Conservation (phyloP, 2,329 filamentous ascomycete species). For the Plectosphaerella cucumerina region DNA sequence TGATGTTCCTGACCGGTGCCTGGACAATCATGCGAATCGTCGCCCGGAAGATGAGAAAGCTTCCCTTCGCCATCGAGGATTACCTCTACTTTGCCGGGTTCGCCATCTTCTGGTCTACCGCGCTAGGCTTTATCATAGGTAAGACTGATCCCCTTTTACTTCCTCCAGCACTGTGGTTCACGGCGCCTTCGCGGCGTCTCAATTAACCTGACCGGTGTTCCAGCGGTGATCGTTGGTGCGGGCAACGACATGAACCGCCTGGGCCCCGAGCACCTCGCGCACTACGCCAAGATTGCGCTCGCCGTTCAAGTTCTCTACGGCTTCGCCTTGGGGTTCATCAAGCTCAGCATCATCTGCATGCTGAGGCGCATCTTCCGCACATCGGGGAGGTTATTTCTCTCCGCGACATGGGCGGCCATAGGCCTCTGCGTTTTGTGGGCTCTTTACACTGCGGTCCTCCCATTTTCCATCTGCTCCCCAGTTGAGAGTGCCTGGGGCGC, state of each 20-base stretch:
- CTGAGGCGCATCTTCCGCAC: constrained; percentile 4
- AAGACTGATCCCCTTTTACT: not conserved
- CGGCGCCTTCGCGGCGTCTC: not conserved
- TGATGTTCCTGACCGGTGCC: not conserved
- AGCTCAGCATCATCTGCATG: constrained; percentile 3
- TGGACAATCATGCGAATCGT: constrained; percentile 2
- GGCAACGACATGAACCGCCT: constrained; percentile 2
- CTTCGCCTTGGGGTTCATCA: not conserved
- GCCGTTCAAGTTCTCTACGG: constrained; percentile 3
- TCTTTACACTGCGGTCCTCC: not conserved
- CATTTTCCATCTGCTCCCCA: constrained; percentile 28
- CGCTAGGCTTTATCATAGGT: constrained; percentile 1
- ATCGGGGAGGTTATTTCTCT: not conserved
- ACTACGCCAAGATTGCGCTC: not conserved
- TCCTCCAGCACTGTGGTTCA: not conserved
- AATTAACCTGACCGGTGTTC: not conserved
- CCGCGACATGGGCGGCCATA: not conserved
- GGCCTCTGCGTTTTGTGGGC: constrained; percentile 2
- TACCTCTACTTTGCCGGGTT: not conserved
- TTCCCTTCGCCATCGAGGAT: not conserved
- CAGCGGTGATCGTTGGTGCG: constrained; percentile 1
- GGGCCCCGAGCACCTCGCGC: not conserved
- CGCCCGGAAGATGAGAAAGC: not conserved
- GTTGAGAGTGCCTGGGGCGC: constrained; percentile 28
- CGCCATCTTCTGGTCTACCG: not conserved